phyloP scores from a whole-genome alignment of 768 basidiomycete genomes.

The Leccinum broughii region DNA sequence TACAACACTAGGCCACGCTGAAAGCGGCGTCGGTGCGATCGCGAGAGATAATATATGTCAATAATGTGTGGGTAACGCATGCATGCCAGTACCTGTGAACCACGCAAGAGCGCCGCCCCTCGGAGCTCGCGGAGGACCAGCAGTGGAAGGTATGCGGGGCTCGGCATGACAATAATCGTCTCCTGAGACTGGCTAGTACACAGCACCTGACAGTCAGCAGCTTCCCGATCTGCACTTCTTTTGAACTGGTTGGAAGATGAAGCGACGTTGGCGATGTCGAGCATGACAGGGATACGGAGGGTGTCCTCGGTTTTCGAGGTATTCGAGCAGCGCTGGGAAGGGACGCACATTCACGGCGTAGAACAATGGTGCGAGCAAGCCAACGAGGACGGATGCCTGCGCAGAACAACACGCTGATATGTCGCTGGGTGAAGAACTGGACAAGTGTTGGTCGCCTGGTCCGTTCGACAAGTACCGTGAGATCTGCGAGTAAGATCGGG shows the following conservation, averaged over 20 bases:
- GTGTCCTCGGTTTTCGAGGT: slow-evolving; percentile 84
- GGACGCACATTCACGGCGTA: slow-evolving; percentile 76
- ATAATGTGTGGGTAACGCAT: slow-evolving; percentile 74
- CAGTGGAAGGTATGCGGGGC: slow-evolving; percentile 66
- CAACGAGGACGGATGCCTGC: slow-evolving; percentile 73
- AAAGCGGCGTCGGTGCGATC: slow-evolving; percentile 54
- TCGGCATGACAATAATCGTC: slow-evolving; percentile 74
- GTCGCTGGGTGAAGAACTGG: slow-evolving; percentile 73
- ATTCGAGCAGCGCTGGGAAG: slow-evolving; percentile 74
- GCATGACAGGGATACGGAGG: slow-evolving; percentile 82
- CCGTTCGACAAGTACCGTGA: slow-evolving; percentile 67
- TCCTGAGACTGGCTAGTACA: slow-evolving; percentile 89
- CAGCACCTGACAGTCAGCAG: slow-evolving; percentile 88
- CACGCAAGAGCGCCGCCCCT: slow-evolving; percentile 73
- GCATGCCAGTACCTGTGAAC: slow-evolving; percentile 84
- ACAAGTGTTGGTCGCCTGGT: slow-evolving; percentile 49
- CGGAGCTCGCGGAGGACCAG: slow-evolving; percentile 77
- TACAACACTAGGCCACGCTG: not conserved
- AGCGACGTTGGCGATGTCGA: slow-evolving; percentile 87
- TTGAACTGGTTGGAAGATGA: slow-evolving; percentile 65
- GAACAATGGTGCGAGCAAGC: slow-evolving; percentile 73
- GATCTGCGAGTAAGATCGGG: slow-evolving; percentile 67
- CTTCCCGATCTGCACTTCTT: slow-evolving; percentile 69
- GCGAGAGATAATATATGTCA: slow-evolving; percentile 72
- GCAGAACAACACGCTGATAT: slow-evolving; percentile 73